These are phyloP conservation scores for Venustampulla echinocandica DNA, from an alignment of 495 filamentous ascomycete genomes.

Conservation along the genomic window DNA sequence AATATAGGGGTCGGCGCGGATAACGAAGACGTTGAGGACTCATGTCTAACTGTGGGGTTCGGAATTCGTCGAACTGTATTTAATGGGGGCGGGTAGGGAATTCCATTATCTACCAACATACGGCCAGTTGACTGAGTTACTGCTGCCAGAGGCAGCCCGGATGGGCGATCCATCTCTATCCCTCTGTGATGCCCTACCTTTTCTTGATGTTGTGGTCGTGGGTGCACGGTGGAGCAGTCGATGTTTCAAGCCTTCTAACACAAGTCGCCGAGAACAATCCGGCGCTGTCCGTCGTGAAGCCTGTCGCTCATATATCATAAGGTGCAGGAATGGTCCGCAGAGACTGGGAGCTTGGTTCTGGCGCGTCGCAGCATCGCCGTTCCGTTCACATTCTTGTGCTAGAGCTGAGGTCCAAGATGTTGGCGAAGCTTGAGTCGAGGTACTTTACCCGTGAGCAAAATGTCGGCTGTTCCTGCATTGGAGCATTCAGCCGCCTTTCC, in stretches of 20 bases:
- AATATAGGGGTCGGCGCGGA: constrained; percentile 28
- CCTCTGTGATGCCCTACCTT: background rate
- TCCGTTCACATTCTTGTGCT: background rate
- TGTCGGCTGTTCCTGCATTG: constrained; percentile 1
- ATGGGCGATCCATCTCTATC: constrained; percentile 22
- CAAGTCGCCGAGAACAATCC: background rate
- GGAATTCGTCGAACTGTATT: constrained; percentile 19
- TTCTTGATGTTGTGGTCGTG: constrained; percentile 6
- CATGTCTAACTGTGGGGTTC: constrained; percentile 16
- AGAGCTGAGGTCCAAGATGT: background rate
- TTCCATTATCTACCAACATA: constrained; percentile 14
- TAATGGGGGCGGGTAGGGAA: constrained; percentile 14
- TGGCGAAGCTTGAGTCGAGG: background rate
- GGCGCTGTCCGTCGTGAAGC: background rate
- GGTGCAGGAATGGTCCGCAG: background rate
- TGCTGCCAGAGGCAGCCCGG: constrained; percentile 18
- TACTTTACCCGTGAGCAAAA: background rate
- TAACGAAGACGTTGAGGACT: constrained; percentile 20
- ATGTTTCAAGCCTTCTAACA: constrained; percentile 19
- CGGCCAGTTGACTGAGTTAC: constrained; percentile 23
- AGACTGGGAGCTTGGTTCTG: constrained; percentile 4
- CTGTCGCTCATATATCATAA: background rate
- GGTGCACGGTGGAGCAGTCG: constrained; percentile 12
- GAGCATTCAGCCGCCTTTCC: background rate
- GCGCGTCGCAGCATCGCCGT: constrained; percentile 6